These are phyloP conservation scores for Lecanicillium sp. DNA, from an alignment of 2,329 filamentous ascomycete species.

Conservation along the genomic window DNA sequence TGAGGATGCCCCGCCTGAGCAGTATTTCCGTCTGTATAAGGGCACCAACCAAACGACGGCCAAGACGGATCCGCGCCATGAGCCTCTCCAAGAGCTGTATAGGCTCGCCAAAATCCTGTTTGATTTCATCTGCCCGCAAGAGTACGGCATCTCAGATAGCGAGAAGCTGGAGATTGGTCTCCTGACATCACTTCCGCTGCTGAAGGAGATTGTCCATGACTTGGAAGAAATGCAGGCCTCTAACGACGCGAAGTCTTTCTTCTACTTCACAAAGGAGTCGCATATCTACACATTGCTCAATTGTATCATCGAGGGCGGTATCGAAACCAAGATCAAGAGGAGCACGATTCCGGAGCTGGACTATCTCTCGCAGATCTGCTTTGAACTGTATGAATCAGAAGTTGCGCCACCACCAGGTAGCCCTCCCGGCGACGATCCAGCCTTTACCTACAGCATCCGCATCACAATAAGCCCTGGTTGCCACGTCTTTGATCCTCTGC, in stretches of 20 bases:
- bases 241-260: slow-evolving; percentile 88
- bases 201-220: slow-evolving; percentile 95
- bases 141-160: slow-evolving; percentile 91
- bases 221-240: slow-evolving; percentile 96
- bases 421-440: slow-evolving; percentile 49
- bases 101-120: slow-evolving; percentile 91
- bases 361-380: slow-evolving; percentile 95
- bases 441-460: slow-evolving; percentile 90
- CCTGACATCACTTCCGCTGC: slow-evolving; percentile 82
- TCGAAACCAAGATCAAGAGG: slow-evolving; percentile 93
- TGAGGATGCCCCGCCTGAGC: slow-evolving; percentile 54
- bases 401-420: slow-evolving; percentile 50
- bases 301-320: slow-evolving; percentile 93
- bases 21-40: slow-evolving; percentile 88
- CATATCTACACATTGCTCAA: slow-evolving; percentile 98
- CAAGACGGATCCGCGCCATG: slow-evolving; percentile 77
- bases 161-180: slow-evolving; percentile 99
- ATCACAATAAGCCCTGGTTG: slow-evolving; percentile 95
- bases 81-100: slow-evolving; percentile 88
- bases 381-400: slow-evolving; percentile 94
- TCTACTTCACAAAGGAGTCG: slow-evolving; percentile 99
- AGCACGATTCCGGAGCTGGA: slow-evolving; percentile 95
- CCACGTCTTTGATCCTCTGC: slow-evolving; percentile 91
- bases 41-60: slow-evolving; percentile 61
- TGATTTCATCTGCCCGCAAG: slow-evolving; percentile 96